Conservation (phyloP, 768 basidiomycete genomes). For the Mycena belliarum region DNA sequence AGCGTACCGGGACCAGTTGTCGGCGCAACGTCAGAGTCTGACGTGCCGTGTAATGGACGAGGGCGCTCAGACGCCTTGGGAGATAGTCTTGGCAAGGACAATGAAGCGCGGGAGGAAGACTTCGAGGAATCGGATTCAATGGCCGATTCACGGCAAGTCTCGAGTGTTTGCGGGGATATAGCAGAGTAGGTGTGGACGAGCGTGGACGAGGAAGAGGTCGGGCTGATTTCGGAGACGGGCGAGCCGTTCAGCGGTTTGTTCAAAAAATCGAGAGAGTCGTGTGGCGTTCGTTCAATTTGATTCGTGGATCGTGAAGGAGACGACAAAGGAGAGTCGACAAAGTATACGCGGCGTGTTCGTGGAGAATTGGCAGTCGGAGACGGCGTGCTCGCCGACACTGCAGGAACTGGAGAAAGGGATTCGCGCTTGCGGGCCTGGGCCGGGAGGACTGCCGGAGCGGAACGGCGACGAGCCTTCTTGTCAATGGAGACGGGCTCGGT, state of each 20-base stretch:
- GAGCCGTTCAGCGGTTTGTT: background rate
- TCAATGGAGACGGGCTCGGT: conserved; percentile 18
- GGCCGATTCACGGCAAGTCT: conserved; percentile 20
- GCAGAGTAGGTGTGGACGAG: conserved; percentile 21
- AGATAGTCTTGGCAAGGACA: conserved; percentile 11
- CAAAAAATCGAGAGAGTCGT: conserved; percentile 3
- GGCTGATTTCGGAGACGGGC: conserved; percentile 17
- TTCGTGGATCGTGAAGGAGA: conserved; percentile 16
- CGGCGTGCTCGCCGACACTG: background rate
- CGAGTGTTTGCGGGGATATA: conserved; percentile 13
- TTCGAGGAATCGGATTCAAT: conserved; percentile 21
- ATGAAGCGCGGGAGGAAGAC: conserved; percentile 16
- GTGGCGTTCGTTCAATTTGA: conserved; percentile 22
- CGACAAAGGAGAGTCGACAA: conserved; percentile 18
- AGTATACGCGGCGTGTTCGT: conserved; percentile 23
- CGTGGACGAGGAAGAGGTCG: conserved; percentile 25
- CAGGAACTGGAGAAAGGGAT: background rate
- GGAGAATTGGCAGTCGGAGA: conserved; percentile 7
- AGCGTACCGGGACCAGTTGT: conserved; percentile 7
- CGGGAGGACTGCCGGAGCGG: conserved; percentile 26
- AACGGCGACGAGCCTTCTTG: conserved; percentile 26
- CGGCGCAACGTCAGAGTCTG: conserved; percentile 4
- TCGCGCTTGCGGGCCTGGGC: conserved; percentile 12
- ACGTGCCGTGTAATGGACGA: conserved; percentile 5
- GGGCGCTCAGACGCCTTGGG: conserved; percentile 1